Percentiles rank a stretch among this genome's conserved stretches.
These are phyloP conservation scores for Trichoderma sp. DNA, from an alignment of 2,329 filamentous ascomycete species.

Conservation along the genomic window DNA sequence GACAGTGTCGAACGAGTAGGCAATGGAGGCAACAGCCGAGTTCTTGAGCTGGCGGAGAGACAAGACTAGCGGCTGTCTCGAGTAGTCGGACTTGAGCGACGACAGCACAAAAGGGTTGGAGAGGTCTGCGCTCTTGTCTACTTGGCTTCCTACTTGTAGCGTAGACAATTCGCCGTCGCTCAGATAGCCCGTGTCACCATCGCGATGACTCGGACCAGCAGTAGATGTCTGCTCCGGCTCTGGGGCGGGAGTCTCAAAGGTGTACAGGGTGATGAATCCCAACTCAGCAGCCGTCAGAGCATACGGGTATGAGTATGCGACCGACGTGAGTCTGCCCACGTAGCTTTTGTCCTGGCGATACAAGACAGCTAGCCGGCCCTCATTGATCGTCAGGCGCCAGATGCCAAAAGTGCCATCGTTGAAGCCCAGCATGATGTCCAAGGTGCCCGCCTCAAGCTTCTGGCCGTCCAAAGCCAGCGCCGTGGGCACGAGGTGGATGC, in stretches of 20 bases:
- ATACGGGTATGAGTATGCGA: conserved; percentile 75
- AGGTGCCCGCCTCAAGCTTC: conserved; percentile 41
- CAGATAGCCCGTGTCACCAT: background rate
- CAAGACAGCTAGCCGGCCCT: conserved; percentile 46
- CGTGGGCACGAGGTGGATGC: conserved; percentile 49
- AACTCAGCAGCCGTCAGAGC: conserved; percentile 75
- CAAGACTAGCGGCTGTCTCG: conserved; percentile 76
- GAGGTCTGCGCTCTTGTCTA: conserved; percentile 20
- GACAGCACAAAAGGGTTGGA: conserved; percentile 58
- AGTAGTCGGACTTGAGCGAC: conserved; percentile 78
- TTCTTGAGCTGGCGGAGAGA: conserved; percentile 69
- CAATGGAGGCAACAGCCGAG: conserved; percentile 77
- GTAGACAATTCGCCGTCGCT: background rate
- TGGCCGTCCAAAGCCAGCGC: conserved; percentile 67
- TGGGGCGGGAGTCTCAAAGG: conserved; percentile 47
- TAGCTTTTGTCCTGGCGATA: conserved; percentile 64
- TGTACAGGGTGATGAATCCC: conserved; percentile 76
- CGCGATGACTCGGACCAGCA: background rate
- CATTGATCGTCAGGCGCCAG: conserved; percentile 59
- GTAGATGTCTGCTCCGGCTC: background rate
- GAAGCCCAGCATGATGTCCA: conserved; percentile 70
- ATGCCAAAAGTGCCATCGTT: conserved; percentile 69
- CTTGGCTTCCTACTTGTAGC: background rate
- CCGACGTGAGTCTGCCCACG: conserved; percentile 66
- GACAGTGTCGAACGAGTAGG: conserved; percentile 77